Percentiles rank a stretch among this genome's conserved stretches.
Evolutionary conservation across 2,329 filamentous ascomycete genomes (phyloP).

Genomic region (Verticillium isaacii): DNA sequence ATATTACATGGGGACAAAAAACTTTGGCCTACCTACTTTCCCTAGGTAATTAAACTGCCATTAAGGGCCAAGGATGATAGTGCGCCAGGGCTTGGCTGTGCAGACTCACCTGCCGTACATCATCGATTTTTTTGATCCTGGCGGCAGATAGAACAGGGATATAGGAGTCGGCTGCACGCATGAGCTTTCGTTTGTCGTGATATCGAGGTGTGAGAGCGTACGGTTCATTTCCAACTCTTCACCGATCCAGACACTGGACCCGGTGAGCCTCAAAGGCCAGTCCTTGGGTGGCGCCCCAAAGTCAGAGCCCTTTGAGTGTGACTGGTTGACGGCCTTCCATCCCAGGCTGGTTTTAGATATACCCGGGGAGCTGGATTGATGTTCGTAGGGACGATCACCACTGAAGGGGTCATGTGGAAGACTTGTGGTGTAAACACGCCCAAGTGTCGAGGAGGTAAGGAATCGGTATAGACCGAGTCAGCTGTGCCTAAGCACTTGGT

Average conservation of each 20-base stretch:
- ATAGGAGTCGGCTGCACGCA: not conserved
- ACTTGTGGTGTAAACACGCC: not conserved
- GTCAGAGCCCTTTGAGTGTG: not conserved
- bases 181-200: no score
- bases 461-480: no score
- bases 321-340: not conserved
- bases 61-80: no score
- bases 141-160: not conserved
- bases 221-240: not conserved
- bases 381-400: not conserved
- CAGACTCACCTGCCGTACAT: not conserved
- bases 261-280: not conserved
- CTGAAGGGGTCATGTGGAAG: not conserved
- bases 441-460: no score
- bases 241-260: not conserved
- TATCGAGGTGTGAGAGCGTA: not conserved
- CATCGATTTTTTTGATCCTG: not conserved
- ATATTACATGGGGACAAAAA: no score
- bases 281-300: not conserved
- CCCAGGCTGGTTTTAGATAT: not conserved
- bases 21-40: no score
- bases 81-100: not conserved
- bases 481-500: no score
- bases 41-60: no score
- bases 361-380: not conserved